Conservation (phyloP, 805 yeast species). For the Kodamaea kaohsiungensis region DNA sequence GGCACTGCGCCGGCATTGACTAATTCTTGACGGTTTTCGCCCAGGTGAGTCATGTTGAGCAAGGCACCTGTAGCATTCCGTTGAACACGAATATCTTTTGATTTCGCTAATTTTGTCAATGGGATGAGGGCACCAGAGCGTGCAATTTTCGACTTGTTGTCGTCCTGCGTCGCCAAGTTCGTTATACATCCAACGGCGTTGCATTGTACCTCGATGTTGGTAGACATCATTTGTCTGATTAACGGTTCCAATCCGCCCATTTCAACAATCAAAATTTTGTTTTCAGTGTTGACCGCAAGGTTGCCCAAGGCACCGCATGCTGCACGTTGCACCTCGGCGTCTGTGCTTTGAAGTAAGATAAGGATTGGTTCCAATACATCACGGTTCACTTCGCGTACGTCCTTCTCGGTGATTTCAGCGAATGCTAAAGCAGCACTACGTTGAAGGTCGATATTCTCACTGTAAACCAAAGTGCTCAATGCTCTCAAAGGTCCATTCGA, state of each 20-base stretch:
- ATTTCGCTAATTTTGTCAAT: conserved; percentile 88
- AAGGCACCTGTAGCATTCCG: conserved; percentile 98
- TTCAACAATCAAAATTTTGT: conserved; percentile 89
- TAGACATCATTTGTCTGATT: conserved; percentile 95
- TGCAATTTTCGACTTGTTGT: conserved; percentile 93
- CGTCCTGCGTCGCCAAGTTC: conserved; percentile 96
- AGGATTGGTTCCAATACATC: conserved; percentile 94
- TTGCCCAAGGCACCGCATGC: conserved; percentile 99
- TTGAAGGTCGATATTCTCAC: conserved; percentile 92
- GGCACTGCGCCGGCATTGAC: conserved; percentile 99
- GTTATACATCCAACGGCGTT: conserved; percentile 99
- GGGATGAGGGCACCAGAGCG: conserved; percentile 95
- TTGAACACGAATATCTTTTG: conserved; percentile 93
- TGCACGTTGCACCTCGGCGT: conserved; percentile 95
- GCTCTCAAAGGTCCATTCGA: conserved; percentile 85
- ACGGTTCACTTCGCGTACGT: conserved; percentile 84
- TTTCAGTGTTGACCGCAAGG: conserved; percentile 93
- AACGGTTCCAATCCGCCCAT: conserved; percentile 98
- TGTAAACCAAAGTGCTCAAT: conserved; percentile 86
- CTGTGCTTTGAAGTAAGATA: conserved; percentile 80
- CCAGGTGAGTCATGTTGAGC: conserved; percentile 96
- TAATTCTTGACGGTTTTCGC: conserved; percentile 92
- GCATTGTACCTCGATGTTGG: conserved; percentile 97
- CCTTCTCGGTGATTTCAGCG: conserved; percentile 97
- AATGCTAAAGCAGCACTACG: conserved; percentile 97